Evolutionary conservation across 257 asterid genomes (phyloP).

Genomic region (Rubia yunnanensis): DNA sequence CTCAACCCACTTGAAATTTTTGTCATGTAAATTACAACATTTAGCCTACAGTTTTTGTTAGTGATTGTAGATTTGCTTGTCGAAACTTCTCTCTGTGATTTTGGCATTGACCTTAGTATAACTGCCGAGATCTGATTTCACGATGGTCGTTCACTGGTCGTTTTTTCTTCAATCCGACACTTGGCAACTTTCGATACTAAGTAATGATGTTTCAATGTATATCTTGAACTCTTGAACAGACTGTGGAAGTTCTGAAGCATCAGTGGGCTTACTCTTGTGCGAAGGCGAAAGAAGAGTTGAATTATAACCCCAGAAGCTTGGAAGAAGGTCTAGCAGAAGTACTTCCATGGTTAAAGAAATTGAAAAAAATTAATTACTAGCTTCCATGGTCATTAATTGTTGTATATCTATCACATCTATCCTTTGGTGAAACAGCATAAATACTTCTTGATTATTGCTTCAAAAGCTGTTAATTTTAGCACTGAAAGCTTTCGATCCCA

Average conservation of each 20-base stretch:
- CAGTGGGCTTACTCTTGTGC: conserved; percentile 84
- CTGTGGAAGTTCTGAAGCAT: conserved; percentile 52
- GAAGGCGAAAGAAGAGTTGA: conserved; percentile 78
- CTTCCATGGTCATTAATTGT: neutral
- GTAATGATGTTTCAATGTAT: conserved; percentile 6
- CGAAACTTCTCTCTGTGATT: neutral
- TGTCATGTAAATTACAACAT: neutral
- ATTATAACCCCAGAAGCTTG: conserved; percentile 70
- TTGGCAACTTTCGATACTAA: too few species aligned
- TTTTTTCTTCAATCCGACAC: too few species aligned
- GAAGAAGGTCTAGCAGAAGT: conserved; percentile 69
- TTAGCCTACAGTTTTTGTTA: neutral
- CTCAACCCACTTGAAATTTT: conserved; percentile 8
- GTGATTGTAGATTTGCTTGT: neutral
- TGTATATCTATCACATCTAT: neutral
- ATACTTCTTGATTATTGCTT: neutral
- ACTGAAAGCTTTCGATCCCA: too few species aligned
- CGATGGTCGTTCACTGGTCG: too few species aligned
- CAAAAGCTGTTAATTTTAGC: neutral
- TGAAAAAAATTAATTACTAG: conserved; percentile 54
- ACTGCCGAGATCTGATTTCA: too few species aligned
- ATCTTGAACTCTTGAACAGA: conserved; percentile 33
- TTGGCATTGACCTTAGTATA: too few species aligned
- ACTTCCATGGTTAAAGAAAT: conserved; percentile 79
- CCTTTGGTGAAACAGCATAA: neutral